A percentile compares a stretch with the other conserved stretches of the same genome.
Evolutionary conservation across 495 filamentous ascomycete genomes (phyloP).

Genomic region (Mycothermus thermophilus): DNA sequence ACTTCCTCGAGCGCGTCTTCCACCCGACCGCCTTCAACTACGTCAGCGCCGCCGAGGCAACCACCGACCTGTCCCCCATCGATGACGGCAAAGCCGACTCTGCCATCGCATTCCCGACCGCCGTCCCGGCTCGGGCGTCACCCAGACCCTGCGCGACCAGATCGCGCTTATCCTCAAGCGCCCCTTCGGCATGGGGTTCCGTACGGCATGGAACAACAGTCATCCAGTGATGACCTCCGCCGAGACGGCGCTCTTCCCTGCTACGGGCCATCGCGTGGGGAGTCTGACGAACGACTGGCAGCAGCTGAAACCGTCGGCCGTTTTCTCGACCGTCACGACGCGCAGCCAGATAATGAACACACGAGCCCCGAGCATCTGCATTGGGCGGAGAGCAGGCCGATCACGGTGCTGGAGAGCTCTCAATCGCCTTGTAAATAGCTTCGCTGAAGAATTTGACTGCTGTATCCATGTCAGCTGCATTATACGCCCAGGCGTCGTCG

Average conservation of each 20-base stretch:
- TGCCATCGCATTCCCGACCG: constrained; percentile 51
- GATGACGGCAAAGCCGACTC: constrained; percentile 38
- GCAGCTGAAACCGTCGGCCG: constrained; percentile 34
- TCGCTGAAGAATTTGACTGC: too few relatives aligned
- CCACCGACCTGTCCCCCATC: constrained; percentile 45
- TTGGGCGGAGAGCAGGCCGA: constrained; percentile 41
- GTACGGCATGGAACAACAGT: constrained; percentile 26
- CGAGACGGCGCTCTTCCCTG: constrained; percentile 23
- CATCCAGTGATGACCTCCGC: constrained; percentile 22
- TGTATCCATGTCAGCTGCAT: too few relatives aligned
- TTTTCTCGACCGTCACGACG: constrained; percentile 47
- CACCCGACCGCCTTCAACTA: constrained; percentile 42
- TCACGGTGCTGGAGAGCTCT: constrained; percentile 52
- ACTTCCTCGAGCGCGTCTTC: constrained; percentile 38
- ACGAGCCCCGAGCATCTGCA: constrained; percentile 39
- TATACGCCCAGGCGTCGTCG: too few relatives aligned
- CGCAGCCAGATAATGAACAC: constrained; percentile 29
- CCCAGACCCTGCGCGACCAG: constrained; percentile 18
- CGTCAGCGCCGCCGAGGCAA: constrained; percentile 34
- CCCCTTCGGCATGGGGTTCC: too few relatives aligned
- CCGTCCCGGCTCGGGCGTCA: constrained; percentile 25
- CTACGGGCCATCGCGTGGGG: constrained; percentile 1
- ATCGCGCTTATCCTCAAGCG: constrained; percentile 28
- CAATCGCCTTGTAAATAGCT: too few relatives aligned
- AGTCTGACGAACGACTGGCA: constrained; percentile 29